phyloP scores from a whole-genome alignment of 1,284 basidiomycete species.

The Phlebopus sp. region DNA sequence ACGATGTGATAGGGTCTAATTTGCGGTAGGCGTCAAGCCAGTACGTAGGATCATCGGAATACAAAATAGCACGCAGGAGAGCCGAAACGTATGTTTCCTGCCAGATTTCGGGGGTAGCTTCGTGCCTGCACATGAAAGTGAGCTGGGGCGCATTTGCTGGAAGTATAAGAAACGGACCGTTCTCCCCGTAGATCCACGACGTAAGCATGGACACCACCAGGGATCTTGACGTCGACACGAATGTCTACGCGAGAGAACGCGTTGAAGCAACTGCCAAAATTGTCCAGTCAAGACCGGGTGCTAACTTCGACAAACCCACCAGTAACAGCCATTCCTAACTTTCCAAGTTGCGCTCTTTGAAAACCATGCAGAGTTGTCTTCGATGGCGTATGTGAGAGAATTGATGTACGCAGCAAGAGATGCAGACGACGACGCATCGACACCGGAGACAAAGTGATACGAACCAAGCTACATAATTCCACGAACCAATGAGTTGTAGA shows the following conservation, averaged over 20 bases:
- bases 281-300: not conserved
- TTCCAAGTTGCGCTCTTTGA: constrained; percentile 87
- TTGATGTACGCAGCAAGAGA: constrained; percentile 98
- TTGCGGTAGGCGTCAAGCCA: constrained; percentile 92
- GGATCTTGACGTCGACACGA: constrained; percentile 97
- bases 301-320: constrained; percentile 48
- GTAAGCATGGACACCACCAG: constrained; percentile 94
- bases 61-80: constrained; percentile 86
- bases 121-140: constrained; percentile 60
- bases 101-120: constrained; percentile 92
- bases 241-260: constrained; percentile 97
- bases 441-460: constrained; percentile 89
- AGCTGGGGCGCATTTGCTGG: not conserved
- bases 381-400: constrained; percentile 92
- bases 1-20: constrained; percentile 89
- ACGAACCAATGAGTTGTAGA: constrained; percentile 8
- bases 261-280: constrained; percentile 84
- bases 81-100: constrained; percentile 97
- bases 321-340: constrained; percentile 92
- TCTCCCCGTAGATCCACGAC: constrained; percentile 94
- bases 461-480: constrained; percentile 71
- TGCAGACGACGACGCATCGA: constrained; percentile 96
- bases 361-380: constrained; percentile 92
- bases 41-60: constrained; percentile 94
- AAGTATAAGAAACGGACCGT: constrained; percentile 50